Conservation (phyloP, 2,329 filamentous ascomycete species). For the Chaetoscypha palmicola region DNA sequence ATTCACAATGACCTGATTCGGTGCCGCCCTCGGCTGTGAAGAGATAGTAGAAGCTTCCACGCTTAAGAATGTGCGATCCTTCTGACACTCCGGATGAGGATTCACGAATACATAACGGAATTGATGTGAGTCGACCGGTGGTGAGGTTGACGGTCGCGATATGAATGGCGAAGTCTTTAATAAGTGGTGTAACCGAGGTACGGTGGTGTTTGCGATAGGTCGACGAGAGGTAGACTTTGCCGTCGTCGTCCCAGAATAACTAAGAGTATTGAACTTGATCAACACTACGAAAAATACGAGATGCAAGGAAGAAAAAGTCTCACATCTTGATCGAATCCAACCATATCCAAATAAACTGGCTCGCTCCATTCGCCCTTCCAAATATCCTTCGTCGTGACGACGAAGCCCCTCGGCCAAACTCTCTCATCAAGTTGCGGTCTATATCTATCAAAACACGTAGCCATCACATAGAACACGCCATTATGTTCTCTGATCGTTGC, state of each 20-base stretch:
- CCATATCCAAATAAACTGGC: slow-evolving; percentile 51
- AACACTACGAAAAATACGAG: too few species aligned
- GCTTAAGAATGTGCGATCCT: slow-evolving; percentile 51
- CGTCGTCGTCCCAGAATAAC: slow-evolving; percentile 50
- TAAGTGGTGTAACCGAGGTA: slow-evolving; percentile 28
- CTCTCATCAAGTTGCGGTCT: slow-evolving; percentile 35
- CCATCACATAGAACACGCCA: slow-evolving; percentile 33
- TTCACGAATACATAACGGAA: slow-evolving; percentile 48
- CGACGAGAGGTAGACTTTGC: slow-evolving; percentile 41
- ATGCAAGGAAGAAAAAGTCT: too few species aligned
- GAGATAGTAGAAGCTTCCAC: slow-evolving; percentile 51
- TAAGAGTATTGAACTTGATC: slow-evolving; percentile 18
- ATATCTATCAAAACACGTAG: slow-evolving; percentile 3
- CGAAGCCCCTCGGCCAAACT: slow-evolving; percentile 38
- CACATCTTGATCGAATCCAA: slow-evolving; percentile 47
- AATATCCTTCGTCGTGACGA: slow-evolving; percentile 44
- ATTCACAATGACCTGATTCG: slow-evolving; percentile 54
- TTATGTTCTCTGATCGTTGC: slow-evolving; percentile 5
- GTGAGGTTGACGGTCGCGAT: slow-evolving; percentile 41
- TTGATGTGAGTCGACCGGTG: slow-evolving; percentile 45
- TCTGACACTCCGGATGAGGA: slow-evolving; percentile 53
- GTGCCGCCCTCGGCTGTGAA: slow-evolving; percentile 55
- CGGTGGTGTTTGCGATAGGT: slow-evolving; percentile 39
- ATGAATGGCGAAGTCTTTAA: slow-evolving; percentile 47
- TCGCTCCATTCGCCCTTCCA: slow-evolving; percentile 53